Evolutionary conservation across 257 asterid genomes (phyloP).

Genomic region (Solanum sitiens): DNA sequence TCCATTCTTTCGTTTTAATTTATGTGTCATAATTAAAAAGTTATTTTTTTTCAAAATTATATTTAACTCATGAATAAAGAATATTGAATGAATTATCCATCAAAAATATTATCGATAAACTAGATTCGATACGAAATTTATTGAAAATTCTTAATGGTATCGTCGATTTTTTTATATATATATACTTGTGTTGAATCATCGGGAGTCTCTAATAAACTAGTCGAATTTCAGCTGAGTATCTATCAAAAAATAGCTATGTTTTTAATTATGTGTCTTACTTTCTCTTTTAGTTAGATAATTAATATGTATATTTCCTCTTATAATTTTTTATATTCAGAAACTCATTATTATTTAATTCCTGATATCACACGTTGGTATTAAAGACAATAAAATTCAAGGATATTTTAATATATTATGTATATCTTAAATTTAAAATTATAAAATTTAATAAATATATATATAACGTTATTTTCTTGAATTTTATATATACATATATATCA

Average conservation of each 20-base stretch:
- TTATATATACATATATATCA: neutral
- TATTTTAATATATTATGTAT: neutral
- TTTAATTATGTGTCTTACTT: neutral
- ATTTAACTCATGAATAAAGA: neutral
- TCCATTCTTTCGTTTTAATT: neutral
- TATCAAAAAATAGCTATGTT: neutral
- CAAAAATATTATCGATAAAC: neutral
- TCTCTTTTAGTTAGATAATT: neutral
- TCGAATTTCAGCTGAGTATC: rapidly evolving
- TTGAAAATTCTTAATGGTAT: neutral
- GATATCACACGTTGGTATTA: neutral
- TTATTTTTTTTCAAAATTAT: neutral
- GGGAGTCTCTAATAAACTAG: neutral
- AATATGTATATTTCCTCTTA: neutral
- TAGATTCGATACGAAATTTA: neutral
- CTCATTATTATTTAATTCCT: neutral
- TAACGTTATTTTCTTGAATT: neutral
- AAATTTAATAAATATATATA: neutral
- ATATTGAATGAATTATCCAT: neutral
- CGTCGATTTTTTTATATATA: too few relatives aligned
- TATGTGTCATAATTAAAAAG: neutral
- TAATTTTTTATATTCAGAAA: neutral
- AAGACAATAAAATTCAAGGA: neutral
- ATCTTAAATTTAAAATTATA: neutral
- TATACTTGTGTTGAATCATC: neutral